Percentiles rank a stretch among this genome's conserved stretches.
phyloP scores from a whole-genome alignment of 2,329 filamentous ascomycete species.

The Xylariaceae sp. region DNA sequence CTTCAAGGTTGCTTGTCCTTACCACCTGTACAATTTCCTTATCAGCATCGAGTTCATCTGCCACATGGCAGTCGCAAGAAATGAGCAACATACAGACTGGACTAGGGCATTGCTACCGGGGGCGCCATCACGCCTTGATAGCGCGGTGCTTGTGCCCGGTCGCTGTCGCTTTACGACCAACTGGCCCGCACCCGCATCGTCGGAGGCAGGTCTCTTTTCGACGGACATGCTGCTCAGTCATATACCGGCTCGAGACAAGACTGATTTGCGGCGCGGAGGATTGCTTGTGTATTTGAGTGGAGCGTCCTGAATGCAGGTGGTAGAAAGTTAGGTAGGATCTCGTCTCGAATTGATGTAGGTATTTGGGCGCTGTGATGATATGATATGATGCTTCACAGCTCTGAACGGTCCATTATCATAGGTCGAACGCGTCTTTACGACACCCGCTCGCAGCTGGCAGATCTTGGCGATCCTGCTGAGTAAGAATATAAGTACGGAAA shows the following conservation, averaged over 20 bases:
- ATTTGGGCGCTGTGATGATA: neutral
- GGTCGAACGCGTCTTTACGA: no score
- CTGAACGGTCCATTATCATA: no score
- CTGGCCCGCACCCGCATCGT: constrained; percentile 72
- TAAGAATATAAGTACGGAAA: no score
- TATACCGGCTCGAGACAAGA: neutral
- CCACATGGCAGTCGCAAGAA: neutral
- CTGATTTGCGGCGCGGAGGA: neutral
- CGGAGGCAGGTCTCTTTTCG: constrained; percentile 87
- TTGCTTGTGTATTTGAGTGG: neutral
- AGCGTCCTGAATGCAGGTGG: neutral
- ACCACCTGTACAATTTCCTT: constrained; percentile 50
- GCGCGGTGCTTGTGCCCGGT: constrained; percentile 44
- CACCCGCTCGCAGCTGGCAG: neutral
- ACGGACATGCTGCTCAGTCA: constrained; percentile 62
- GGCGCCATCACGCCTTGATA: constrained; percentile 47
- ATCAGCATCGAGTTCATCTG: neutral
- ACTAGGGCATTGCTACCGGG: constrained; percentile 39
- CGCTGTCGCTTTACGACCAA: constrained; percentile 88
- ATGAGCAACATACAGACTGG: constrained; percentile 42
- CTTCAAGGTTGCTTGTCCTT: constrained; percentile 76
- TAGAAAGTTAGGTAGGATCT: no score
- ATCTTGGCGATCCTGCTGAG: neutral
- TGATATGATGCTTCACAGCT: no score
- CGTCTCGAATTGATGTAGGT: neutral